A percentile compares a stretch with the other conserved stretches of the same genome.
phyloP scores from a whole-genome alignment of 495 filamentous ascomycete genomes.

The Annulohypoxylon moriforme region DNA sequence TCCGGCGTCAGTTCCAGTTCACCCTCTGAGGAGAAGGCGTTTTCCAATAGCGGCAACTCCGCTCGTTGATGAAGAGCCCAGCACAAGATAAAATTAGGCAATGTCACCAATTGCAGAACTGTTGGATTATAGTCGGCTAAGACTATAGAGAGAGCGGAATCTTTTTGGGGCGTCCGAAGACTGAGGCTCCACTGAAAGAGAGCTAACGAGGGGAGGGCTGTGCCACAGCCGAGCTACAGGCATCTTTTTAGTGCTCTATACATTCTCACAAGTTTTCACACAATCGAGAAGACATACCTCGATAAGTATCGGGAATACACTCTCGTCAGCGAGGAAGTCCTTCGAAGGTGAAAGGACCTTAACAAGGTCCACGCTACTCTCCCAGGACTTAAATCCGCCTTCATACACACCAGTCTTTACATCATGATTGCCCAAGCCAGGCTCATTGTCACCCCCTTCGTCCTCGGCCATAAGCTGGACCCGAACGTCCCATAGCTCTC shows the following conservation, averaged over 20 bases:
- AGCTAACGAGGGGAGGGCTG: conserved; percentile 82
- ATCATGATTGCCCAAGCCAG: conserved; percentile 80
- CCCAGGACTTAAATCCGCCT: conserved; percentile 99
- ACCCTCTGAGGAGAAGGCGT: conserved; percentile 63
- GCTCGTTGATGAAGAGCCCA: conserved; percentile 69
- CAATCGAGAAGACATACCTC: conserved; percentile 69
- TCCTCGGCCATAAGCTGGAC: conserved; percentile 92
- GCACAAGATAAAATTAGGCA: conserved; percentile 87
- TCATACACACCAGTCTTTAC: conserved; percentile 93
- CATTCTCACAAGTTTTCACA: background rate
- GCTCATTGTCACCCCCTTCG: conserved; percentile 49
- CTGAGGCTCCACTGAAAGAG: conserved; percentile 77
- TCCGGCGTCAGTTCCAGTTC: conserved; percentile 79
- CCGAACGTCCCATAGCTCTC: conserved; percentile 93
- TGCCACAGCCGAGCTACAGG: conserved; percentile 86
- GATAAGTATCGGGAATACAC: conserved; percentile 65
- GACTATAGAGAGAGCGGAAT: conserved; percentile 66
- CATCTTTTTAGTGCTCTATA: conserved; percentile 33
- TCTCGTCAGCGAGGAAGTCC: conserved; percentile 69
- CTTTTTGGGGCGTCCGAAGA: conserved; percentile 40
- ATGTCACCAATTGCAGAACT: conserved; percentile 85
- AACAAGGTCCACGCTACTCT: conserved; percentile 90
- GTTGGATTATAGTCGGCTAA: conserved; percentile 90
- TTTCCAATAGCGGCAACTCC: conserved; percentile 46
- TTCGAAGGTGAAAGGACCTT: conserved; percentile 66